Conservation (phyloP, 768 basidiomycete species). For the Leccinum variicolor region DNA sequence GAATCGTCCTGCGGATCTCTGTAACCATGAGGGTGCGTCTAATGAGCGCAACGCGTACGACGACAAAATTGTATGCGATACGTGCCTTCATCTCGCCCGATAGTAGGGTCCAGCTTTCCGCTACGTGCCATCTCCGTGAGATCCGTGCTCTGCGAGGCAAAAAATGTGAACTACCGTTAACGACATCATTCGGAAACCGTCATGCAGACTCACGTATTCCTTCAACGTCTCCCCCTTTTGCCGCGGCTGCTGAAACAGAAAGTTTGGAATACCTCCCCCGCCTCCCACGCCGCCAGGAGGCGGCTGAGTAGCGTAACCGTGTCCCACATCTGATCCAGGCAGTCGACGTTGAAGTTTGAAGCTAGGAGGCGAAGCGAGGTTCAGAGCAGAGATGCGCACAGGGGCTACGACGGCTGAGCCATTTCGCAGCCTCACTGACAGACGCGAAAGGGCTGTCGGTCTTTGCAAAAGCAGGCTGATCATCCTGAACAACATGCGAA, state of each 20-base stretch:
- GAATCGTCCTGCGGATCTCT: slow-evolving; percentile 89
- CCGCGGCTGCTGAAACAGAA: slow-evolving; percentile 54
- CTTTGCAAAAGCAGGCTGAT: slow-evolving; percentile 1
- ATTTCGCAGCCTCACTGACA: slow-evolving; percentile 18
- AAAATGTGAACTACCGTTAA: neutral
- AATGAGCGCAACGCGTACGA: neutral
- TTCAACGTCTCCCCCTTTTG: slow-evolving; percentile 85
- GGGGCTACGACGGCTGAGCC: slow-evolving; percentile 15
- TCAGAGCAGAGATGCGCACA: neutral
- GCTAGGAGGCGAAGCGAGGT: neutral
- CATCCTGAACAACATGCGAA: slow-evolving; percentile 9
- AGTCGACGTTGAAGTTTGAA: neutral
- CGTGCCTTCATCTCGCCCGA: slow-evolving; percentile 81
- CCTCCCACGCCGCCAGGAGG: slow-evolving; percentile 35
- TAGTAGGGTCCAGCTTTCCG: slow-evolving; percentile 88
- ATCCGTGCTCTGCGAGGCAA: slow-evolving; percentile 60
- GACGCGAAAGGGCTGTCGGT: slow-evolving; percentile 6
- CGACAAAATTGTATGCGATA: neutral
- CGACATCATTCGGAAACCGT: neutral
- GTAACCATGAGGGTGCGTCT: neutral
- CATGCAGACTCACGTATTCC: slow-evolving; percentile 58
- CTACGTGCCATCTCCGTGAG: slow-evolving; percentile 78
- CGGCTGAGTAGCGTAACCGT: slow-evolving; percentile 49
- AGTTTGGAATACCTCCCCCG: slow-evolving; percentile 49
- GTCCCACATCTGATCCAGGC: slow-evolving; percentile 3